Conservation (phyloP, 768 basidiomycete genomes). For the Lenzites betulinus region DNA sequence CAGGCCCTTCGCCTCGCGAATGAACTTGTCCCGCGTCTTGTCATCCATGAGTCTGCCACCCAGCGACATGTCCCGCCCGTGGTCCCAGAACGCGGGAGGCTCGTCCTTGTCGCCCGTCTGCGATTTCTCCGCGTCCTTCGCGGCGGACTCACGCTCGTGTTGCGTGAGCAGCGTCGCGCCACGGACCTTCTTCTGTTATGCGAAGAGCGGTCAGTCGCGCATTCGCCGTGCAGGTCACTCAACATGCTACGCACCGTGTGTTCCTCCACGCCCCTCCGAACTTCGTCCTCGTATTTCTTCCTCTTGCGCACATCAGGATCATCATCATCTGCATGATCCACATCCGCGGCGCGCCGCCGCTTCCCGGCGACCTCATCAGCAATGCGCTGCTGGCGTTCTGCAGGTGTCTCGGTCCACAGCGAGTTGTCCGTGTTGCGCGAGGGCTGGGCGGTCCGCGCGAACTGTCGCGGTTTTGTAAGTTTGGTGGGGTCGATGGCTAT, state of each 20-base stretch:
- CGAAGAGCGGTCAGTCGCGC: not conserved
- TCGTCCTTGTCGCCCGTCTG: conserved; percentile 51
- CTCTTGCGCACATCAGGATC: conserved; percentile 52
- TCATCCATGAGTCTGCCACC: conserved; percentile 92
- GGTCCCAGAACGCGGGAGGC: conserved; percentile 84
- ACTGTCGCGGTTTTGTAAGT: conserved; percentile 71
- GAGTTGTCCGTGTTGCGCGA: conserved; percentile 53
- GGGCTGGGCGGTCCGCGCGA: conserved; percentile 55
- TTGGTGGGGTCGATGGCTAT: conserved; percentile 87
- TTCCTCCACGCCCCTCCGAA: conserved; percentile 72
- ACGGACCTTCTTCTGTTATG: conserved; percentile 30
- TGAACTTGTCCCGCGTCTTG: conserved; percentile 68
- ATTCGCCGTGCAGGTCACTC: no score
- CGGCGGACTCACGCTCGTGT: conserved; percentile 48
- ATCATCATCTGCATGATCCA: conserved; percentile 43
- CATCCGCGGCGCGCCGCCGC: conserved; percentile 69
- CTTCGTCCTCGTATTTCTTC: conserved; percentile 65
- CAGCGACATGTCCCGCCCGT: conserved; percentile 84
- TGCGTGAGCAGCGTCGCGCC: conserved; percentile 34
- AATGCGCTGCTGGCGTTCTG: conserved; percentile 87
- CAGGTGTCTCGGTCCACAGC: conserved; percentile 97
- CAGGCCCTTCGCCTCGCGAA: conserved; percentile 80
- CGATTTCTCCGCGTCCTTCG: conserved; percentile 37
- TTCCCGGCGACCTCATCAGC: conserved; percentile 94
- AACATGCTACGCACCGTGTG: conserved; percentile 59